Evolutionary conservation across 2,329 filamentous ascomycete genomes (phyloP).

Genomic region (Epichloe sp.): DNA sequence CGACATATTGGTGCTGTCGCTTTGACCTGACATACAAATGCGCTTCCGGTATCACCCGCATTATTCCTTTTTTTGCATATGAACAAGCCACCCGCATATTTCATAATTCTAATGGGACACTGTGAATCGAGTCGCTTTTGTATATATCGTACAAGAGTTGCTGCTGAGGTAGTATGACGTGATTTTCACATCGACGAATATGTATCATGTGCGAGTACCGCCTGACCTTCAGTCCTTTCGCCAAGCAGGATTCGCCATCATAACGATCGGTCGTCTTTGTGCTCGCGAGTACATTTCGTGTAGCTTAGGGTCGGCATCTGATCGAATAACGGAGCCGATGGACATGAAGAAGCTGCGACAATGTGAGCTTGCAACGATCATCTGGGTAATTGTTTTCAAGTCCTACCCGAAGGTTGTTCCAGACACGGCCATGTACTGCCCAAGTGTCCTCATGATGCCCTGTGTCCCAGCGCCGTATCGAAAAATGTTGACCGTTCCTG

Average conservation of each 20-base stretch:
- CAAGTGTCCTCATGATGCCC: constrained; percentile 84
- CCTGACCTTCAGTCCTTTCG: constrained; percentile 10
- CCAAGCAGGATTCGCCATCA: constrained; percentile 26
- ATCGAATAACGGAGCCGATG: constrained; percentile 91
- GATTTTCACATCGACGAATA: neutral
- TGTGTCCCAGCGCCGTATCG: constrained; percentile 87
- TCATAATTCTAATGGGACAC: neutral
- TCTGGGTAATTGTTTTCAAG: neutral
- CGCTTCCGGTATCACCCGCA: no score
- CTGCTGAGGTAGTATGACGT: neutral
- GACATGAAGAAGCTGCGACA: constrained; percentile 81
- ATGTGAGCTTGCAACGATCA: constrained; percentile 10
- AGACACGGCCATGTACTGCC: constrained; percentile 93
- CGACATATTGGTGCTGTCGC: no score
- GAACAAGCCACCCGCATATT: neutral
- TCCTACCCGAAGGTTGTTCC: constrained; percentile 86
- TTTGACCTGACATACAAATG: no score
- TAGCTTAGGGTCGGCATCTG: constrained; percentile 67
- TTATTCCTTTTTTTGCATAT: neutral
- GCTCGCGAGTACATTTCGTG: constrained; percentile 65
- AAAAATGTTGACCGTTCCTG: constrained; percentile 88
- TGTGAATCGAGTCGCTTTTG: neutral
- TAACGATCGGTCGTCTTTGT: constrained; percentile 59
- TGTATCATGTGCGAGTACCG: neutral
- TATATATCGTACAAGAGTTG: constrained; percentile 2